Conservation (phyloP, 2,329 filamentous ascomycete species). For the Helotiales sp. region DNA sequence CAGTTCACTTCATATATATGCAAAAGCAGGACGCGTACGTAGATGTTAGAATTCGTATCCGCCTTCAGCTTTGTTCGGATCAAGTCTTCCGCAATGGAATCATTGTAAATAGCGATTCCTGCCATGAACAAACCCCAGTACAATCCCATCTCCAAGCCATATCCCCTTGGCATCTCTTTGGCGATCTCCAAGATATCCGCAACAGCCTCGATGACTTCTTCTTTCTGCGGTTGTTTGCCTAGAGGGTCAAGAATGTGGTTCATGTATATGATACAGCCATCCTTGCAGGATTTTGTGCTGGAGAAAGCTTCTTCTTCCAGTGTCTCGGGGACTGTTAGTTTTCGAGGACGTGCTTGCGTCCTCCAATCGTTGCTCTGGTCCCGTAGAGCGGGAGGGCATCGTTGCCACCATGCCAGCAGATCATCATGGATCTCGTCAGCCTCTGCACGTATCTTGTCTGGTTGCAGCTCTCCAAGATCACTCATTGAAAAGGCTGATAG, state of each 20-base stretch:
- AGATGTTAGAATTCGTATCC: constrained; percentile 39
- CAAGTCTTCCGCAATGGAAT: constrained; percentile 36
- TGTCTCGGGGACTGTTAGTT: constrained; percentile 39
- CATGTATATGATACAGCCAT: constrained; percentile 40
- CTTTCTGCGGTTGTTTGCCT: constrained; percentile 27
- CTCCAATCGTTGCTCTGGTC: constrained; percentile 41
- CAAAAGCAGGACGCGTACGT: constrained; percentile 30
- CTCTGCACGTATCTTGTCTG: constrained; percentile 26
- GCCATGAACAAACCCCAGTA: constrained; percentile 43
- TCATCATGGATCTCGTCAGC: constrained; percentile 31
- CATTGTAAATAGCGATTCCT: constrained; percentile 39
- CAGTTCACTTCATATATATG: background rate
- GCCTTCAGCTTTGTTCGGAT: constrained; percentile 38
- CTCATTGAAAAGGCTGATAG: constrained; percentile 39
- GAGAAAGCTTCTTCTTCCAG: constrained; percentile 41
- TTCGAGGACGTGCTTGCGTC: constrained; percentile 32
- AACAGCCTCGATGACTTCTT: constrained; percentile 36
- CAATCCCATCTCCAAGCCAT: constrained; percentile 42
- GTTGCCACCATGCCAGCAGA: constrained; percentile 38
- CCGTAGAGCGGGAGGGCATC: constrained; percentile 33
- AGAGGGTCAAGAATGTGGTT: constrained; percentile 40
- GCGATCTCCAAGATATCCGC: constrained; percentile 39
- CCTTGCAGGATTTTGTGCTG: constrained; percentile 39
- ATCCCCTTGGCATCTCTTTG: constrained; percentile 39
- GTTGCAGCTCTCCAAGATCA: constrained; percentile 26